Conservation (phyloP, 352 stramenopile species). For the Elongisporangium prolatum region DNA sequence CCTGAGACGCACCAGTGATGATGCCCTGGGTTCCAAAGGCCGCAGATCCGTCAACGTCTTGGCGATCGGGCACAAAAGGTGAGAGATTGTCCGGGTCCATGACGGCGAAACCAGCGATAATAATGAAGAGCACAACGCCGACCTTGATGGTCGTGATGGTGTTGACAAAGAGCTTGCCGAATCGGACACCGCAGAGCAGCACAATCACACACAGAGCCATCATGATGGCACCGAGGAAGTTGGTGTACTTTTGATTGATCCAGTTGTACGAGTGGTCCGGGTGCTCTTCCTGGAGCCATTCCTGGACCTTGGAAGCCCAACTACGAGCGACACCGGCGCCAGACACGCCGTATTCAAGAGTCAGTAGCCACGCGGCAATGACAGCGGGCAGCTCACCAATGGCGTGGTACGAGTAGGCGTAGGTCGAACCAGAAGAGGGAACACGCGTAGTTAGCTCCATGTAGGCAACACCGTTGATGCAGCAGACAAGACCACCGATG, state of each 20-base stretch:
- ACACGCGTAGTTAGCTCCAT: slow-evolving; percentile 87
- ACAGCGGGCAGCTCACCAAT: slow-evolving; percentile 92
- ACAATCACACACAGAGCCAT: slow-evolving; percentile 69
- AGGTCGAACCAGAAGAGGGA: slow-evolving; percentile 86
- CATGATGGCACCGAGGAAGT: slow-evolving; percentile 57
- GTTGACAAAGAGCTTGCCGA: slow-evolving; percentile 90
- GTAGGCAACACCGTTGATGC: slow-evolving; percentile 83
- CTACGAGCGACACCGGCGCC: slow-evolving; percentile 88
- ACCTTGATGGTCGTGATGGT: slow-evolving; percentile 82
- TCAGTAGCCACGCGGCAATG: slow-evolving; percentile 82
- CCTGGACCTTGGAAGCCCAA: slow-evolving; percentile 89
- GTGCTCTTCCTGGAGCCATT: slow-evolving; percentile 50
- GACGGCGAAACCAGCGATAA: slow-evolving; percentile 76
- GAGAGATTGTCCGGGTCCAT: slow-evolving; percentile 81
- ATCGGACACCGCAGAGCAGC: slow-evolving; percentile 77
- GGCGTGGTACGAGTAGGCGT: slow-evolving; percentile 91
- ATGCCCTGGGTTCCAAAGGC: slow-evolving; percentile 53
- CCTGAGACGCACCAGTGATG: slow-evolving; percentile 73
- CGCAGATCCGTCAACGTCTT: slow-evolving; percentile 16
- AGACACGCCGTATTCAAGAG: slow-evolving; percentile 91
- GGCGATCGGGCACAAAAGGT: slow-evolving; percentile 67
- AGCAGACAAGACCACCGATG: slow-evolving; percentile 77
- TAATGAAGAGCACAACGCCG: slow-evolving; percentile 90
- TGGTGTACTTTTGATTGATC: slow-evolving; percentile 59
- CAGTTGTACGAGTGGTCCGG: slow-evolving; percentile 34